Evolutionary conservation across 768 basidiomycete species (phyloP).

Genomic region (Russula emetica): DNA sequence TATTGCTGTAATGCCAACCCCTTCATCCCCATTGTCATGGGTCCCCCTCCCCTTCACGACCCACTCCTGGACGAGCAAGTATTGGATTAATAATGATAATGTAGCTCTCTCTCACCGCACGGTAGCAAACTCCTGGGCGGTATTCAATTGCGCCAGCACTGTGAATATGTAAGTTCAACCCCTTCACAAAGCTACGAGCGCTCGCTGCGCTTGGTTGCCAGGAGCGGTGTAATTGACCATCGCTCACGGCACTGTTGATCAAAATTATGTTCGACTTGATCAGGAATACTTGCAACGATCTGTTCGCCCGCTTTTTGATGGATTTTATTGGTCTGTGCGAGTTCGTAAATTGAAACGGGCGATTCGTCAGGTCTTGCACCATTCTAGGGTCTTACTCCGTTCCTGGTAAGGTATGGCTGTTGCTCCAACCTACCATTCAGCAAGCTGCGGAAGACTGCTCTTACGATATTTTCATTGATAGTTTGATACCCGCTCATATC

Average conservation of each 20-base stretch:
- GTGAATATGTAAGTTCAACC: neutral
- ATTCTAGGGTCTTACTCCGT: neutral
- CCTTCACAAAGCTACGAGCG: neutral
- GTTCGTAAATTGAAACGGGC: neutral
- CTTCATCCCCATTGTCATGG: neutral
- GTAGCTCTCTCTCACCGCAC: slow-evolving; percentile 17
- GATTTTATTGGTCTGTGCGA: neutral
- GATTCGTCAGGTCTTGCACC: neutral
- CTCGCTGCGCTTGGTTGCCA: neutral
- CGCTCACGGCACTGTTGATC: slow-evolving; percentile 8
- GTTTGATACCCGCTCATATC: neutral
- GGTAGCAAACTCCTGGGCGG: neutral
- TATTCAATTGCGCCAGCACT: neutral
- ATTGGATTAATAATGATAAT: slow-evolving; percentile 14
- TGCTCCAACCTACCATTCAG: neutral
- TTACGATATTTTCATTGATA: neutral
- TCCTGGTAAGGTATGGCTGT: neutral
- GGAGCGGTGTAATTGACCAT: neutral
- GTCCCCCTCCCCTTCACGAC: neutral
- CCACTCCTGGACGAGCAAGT: neutral
- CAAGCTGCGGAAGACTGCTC: neutral
- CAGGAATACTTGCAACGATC: slow-evolving; percentile 9
- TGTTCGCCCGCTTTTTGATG: neutral
- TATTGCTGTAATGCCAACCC: slow-evolving; percentile 3
- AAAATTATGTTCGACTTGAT: neutral